A percentile compares a stretch with the other conserved stretches of the same genome.
Conservation (phyloP, 140 eudicot genomes). For the Oenanthe javanica region DNA sequence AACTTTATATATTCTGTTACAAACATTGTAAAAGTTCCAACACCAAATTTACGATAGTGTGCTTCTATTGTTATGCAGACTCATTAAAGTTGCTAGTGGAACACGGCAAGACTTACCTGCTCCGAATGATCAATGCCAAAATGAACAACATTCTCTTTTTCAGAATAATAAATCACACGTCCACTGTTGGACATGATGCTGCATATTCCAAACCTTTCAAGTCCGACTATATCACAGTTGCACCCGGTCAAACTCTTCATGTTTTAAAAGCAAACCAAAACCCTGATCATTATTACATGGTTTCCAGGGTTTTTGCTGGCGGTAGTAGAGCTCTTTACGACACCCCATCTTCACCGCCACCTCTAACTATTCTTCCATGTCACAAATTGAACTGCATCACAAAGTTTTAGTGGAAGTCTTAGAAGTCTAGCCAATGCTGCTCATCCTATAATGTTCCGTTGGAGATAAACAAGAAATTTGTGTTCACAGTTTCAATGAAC, state of each 20-base stretch:
- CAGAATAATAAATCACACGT: conserved; percentile 31
- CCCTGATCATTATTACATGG: conserved; percentile 32
- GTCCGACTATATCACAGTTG: conserved; percentile 29
- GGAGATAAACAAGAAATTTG: conserved; percentile 13
- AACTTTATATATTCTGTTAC: too few species aligned
- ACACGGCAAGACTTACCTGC: conserved; percentile 38
- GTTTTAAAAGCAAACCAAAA: conserved; percentile 38
- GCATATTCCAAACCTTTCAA: conserved; percentile 47
- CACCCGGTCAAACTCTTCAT: conserved; percentile 60
- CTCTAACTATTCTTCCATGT: conserved; percentile 39
- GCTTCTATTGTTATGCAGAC: conserved; percentile 19
- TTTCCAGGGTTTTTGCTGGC: conserved; percentile 33
- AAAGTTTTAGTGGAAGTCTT: conserved; percentile 33
- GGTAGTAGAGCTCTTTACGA: conserved; percentile 22
- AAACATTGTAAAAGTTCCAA: neutral
- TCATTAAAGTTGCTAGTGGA: conserved; percentile 35
- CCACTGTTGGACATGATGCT: conserved; percentile 47
- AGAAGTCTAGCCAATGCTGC: conserved; percentile 39
- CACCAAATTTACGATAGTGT: neutral
- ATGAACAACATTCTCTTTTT: conserved; percentile 38
- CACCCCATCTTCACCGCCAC: neutral
- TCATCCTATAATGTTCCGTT: conserved; percentile 40
- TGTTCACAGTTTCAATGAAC: conserved; percentile 40
- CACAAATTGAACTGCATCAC: conserved; percentile 29
- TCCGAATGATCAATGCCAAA: conserved; percentile 36